These are phyloP conservation scores for Ceratocystis cubensis DNA, from an alignment of 2,329 filamentous ascomycete genomes.

Conservation along the genomic window DNA sequence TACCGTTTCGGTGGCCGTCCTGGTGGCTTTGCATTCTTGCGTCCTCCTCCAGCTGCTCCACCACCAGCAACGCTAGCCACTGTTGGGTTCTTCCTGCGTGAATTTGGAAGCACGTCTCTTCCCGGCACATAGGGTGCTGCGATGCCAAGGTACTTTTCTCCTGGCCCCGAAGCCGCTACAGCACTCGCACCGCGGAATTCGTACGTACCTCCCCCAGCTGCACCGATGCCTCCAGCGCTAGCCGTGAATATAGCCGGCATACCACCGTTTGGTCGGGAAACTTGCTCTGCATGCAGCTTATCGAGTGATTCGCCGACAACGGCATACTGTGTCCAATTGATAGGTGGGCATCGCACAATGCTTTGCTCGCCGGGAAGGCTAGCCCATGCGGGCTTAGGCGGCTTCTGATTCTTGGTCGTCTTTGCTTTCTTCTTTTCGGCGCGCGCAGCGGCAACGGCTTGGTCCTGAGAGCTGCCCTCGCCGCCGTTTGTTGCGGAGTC, in stretches of 20 bases:
- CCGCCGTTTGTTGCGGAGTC: slow-evolving; percentile 21
- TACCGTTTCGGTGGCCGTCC: slow-evolving; percentile 24
- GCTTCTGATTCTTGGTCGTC: slow-evolving; percentile 23
- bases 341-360: slow-evolving; percentile 70
- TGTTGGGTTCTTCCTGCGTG: slow-evolving; percentile 26
- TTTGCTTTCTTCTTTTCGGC: slow-evolving; percentile 21
- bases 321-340: slow-evolving; percentile 93
- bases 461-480: slow-evolving; percentile 22
- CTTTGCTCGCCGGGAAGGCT: slow-evolving; percentile 66
- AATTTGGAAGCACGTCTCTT: slow-evolving; percentile 35
- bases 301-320: slow-evolving; percentile 67
- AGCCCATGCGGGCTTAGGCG: slow-evolving; percentile 38
- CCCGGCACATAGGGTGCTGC: slow-evolving; percentile 44
- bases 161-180: not conserved
- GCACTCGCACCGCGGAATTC: slow-evolving; percentile 34
- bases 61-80: not conserved
- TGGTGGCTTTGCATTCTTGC: slow-evolving; percentile 14
- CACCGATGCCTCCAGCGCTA: not conserved
- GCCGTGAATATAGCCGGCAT: slow-evolving; percentile 35
- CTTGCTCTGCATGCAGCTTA: slow-evolving; percentile 70
- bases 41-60: not conserved
- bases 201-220: slow-evolving; percentile 34
- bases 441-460: not conserved
- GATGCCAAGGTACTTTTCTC: slow-evolving; percentile 39
- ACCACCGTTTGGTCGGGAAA: slow-evolving; percentile 48